Evolutionary conservation across 2,329 filamentous ascomycete genomes (phyloP).

Genomic region (Arachnomyces sp.): DNA sequence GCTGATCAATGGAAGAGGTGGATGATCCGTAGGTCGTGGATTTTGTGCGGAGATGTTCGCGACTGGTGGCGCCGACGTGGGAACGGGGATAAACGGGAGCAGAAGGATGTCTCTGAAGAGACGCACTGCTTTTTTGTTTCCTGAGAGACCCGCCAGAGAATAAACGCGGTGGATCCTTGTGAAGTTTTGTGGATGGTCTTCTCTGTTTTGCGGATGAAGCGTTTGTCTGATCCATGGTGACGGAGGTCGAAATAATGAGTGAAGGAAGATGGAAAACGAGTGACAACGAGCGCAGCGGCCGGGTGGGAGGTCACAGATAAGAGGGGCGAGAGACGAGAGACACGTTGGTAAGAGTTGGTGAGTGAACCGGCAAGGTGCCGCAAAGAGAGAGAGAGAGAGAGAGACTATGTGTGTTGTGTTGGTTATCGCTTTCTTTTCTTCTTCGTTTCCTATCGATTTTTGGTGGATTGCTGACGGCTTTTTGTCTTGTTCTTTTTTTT

Average conservation of each 20-base stretch:
- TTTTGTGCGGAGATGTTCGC: conserved; percentile 38
- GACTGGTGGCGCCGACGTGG: conserved; percentile 26
- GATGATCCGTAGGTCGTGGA: conserved; percentile 42
- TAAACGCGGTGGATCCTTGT: conserved; percentile 38
- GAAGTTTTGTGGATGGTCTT: conserved; percentile 35
- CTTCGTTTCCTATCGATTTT: too few relatives aligned
- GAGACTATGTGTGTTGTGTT: too few relatives aligned
- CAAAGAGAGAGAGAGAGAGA: too few relatives aligned
- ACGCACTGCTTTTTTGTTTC: conserved; percentile 36
- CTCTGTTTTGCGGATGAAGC: conserved; percentile 9
- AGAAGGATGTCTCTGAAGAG: conserved; percentile 41
- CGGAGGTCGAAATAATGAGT: neutral
- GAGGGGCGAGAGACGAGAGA: too few relatives aligned
- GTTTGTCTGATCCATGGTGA: conserved; percentile 11
- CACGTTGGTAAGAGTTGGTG: too few relatives aligned
- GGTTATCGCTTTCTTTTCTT: too few relatives aligned
- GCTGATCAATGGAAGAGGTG: conserved; percentile 40
- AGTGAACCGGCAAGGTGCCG: too few relatives aligned
- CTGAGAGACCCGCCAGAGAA: conserved; percentile 29
- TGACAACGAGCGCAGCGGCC: too few relatives aligned
- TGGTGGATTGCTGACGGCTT: too few relatives aligned
- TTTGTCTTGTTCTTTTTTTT: too few relatives aligned
- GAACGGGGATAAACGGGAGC: conserved; percentile 39
- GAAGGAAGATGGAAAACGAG: too few relatives aligned
- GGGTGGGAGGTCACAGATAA: too few relatives aligned